Base-by-base conservation (phyloP, 2,329 filamentous ascomycete species). In the Cercospora brassicicola region DNA sequence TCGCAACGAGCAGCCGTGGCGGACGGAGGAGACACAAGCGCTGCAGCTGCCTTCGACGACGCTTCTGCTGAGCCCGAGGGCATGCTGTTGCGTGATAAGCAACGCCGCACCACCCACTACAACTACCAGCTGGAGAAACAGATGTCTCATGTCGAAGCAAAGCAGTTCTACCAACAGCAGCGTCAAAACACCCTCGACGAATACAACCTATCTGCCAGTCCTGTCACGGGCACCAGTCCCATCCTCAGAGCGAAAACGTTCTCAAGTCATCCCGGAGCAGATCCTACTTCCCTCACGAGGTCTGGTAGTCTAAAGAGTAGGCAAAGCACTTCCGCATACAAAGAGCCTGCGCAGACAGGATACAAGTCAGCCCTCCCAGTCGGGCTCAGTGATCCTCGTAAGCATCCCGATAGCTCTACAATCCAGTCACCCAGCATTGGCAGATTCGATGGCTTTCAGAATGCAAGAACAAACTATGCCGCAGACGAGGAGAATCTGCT, bases 61-160 rank as follows among this genome's bases (percentile, higher is more conserved):
- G 42, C 39, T 11, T 23, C 26, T 18, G 53, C 70, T 23, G 74
- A 74, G 60, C 72, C 66, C 13, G 71, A 76, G 33, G 78, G 76
- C 20, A 71, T 84, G 76, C 79, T 85, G 51, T 81, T 81, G 51
- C 77, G 84, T 73, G 84, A 85, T 74, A 84, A 82, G 76, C 85
- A 87, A 76, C 82, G 84, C 66, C 90, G 90, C 78, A 97, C 93
- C 8, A 92, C 94, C 20, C 96, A 93, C 78, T 97, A 96, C 81
- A 94, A 97, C 80, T 93, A 94, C 76, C 90, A 94, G 62, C 91
- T 92, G 63, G 95, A 99, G 81, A 96, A 95, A 76, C 92, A 94
- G 76, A 91, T 97, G 89, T 96, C 91, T 76, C 93, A 97, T 79
- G 90, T 92, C 28, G 95, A 99, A 78, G 92, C 94, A 68, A 98